Evolutionary conservation across 306 rosid species (phyloP).

Genomic region (Neltuma alba): DNA sequence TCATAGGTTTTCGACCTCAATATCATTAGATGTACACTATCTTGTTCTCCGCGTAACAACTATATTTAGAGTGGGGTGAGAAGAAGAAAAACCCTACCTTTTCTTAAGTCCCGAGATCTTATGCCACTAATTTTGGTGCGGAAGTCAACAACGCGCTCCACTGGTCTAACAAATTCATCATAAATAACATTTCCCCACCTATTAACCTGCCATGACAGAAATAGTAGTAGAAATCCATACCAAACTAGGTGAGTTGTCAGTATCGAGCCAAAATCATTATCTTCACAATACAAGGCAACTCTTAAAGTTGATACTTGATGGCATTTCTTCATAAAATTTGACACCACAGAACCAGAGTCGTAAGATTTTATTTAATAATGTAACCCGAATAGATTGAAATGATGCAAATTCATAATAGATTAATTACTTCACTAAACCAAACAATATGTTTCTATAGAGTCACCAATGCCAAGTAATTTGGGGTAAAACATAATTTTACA

Average conservation of each 20-base stretch:
- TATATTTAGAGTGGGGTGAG: background rate
- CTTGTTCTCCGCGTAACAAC: conserved; percentile 8
- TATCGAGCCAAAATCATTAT: background rate
- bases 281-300: background rate
- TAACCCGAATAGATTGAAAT: conserved; percentile 1
- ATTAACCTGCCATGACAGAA: conserved; percentile 72
- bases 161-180: conserved; percentile 84
- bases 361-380: background rate
- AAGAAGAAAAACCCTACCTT: conserved; percentile 58
- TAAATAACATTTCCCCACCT: conserved; percentile 90
- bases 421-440: background rate
- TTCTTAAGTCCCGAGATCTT: conserved; percentile 77
- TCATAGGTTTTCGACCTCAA: background rate
- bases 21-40: conserved; percentile 23
- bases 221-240: conserved; percentile 41
- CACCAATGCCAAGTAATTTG: conserved; percentile 22
- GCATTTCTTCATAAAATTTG: conserved; percentile 1
- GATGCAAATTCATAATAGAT: background rate
- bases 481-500: background rate
- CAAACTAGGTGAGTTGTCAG: conserved; percentile 10
- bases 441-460: conserved; percentile 7
- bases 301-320: background rate
- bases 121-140: conserved; percentile 93
- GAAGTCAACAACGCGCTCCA: conserved; percentile 83
- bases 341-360: background rate